Conservation (phyloP, 2,329 filamentous ascomycete species). For the Aplosporella prunicola region DNA sequence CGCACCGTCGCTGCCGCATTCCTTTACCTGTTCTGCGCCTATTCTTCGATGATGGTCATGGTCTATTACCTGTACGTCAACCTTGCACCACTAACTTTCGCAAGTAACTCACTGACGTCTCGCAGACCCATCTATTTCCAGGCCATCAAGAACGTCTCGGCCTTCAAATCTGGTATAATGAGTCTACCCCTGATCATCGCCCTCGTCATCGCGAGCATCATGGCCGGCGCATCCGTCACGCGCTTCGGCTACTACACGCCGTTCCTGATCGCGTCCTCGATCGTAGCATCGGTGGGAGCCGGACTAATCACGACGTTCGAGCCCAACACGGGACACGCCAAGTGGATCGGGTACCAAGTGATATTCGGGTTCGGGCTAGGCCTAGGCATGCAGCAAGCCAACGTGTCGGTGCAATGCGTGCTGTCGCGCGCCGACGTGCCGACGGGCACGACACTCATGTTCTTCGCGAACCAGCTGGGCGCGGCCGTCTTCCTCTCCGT, state of each 20-base stretch:
- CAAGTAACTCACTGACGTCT: no score
- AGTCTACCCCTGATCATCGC: slow-evolving; percentile 36
- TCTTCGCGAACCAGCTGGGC: slow-evolving; percentile 40
- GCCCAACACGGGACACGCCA: slow-evolving; percentile 25
- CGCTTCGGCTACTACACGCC: slow-evolving; percentile 41
- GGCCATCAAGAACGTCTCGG: slow-evolving; percentile 38
- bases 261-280: slow-evolving; percentile 35
- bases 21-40: slow-evolving; percentile 34
- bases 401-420: slow-evolving; percentile 37
- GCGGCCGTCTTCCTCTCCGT: slow-evolving; percentile 41
- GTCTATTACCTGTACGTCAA: no score
- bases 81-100: no score
- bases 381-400: slow-evolving; percentile 39
- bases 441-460: slow-evolving; percentile 38
- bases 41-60: no score
- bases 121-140: slow-evolving; percentile 43
- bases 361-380: slow-evolving; percentile 36
- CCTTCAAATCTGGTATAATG: slow-evolving; percentile 37
- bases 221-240: slow-evolving; percentile 24
- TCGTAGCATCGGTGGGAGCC: slow-evolving; percentile 37
- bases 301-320: slow-evolving; percentile 38
- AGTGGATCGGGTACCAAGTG: slow-evolving; percentile 33
- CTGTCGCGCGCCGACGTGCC: slow-evolving; percentile 35
- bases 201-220: slow-evolving; percentile 23
- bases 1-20: slow-evolving; percentile 35